A percentile compares a stretch with the other conserved stretches of the same genome.
Evolutionary conservation across 305 asterid genomes (phyloP).

Genomic region (Coffea humblotiana): DNA sequence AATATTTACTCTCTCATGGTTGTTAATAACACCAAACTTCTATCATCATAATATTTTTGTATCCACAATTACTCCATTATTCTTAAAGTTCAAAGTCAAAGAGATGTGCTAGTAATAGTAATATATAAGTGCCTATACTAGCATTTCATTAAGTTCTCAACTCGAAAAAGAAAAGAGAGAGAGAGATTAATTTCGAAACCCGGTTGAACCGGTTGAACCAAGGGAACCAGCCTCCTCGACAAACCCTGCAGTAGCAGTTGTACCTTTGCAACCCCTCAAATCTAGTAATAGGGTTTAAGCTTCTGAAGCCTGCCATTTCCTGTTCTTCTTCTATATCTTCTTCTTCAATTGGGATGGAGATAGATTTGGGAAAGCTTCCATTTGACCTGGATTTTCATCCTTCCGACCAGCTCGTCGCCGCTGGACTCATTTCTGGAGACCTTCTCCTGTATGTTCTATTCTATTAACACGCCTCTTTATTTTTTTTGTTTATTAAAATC

Average conservation of each 20-base stretch:
- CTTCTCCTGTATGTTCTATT: conserved; percentile 57
- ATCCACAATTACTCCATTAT: no score
- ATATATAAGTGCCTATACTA: no score
- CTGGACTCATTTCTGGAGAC: conserved; percentile 77
- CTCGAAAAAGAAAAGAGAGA: no score
- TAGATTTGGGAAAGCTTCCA: conserved; percentile 59
- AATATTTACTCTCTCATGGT: no score
- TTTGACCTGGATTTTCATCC: conserved; percentile 92
- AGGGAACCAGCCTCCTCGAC: not conserved
- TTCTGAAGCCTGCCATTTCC: not conserved
- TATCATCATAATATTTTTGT: no score
- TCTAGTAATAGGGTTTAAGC: conserved; percentile 23
- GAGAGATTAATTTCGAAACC: no score
- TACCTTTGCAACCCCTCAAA: not conserved
- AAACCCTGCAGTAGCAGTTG: not conserved
- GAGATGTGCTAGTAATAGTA: no score
- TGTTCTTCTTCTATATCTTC: not conserved
- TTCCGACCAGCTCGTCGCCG: conserved; percentile 59
- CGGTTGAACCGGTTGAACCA: no score
- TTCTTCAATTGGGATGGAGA: conserved; percentile 42
- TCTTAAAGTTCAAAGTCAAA: no score
- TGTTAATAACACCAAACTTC: no score
- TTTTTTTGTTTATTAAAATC: not conserved
- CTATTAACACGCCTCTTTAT: not conserved
- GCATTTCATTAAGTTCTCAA: no score